Evolutionary conservation across 129 eudicot species (phyloP), one percentile per base, ranked within the genome.

Genomic region (Flaveria bidentis): DNA sequence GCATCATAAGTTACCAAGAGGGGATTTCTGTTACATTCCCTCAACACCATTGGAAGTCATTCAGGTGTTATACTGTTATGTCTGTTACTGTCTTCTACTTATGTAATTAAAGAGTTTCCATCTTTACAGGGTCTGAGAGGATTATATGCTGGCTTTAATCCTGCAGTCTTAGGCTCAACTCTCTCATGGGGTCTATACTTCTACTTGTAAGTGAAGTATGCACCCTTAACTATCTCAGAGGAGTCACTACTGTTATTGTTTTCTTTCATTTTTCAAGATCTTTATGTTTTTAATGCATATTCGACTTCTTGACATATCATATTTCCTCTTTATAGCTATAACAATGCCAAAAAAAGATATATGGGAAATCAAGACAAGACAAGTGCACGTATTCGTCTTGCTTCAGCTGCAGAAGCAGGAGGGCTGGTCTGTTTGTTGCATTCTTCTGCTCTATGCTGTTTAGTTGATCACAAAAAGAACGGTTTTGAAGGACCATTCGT

Each of bases 371-470:
- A 87, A 80, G 81, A 86, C 69, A 90, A 91, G 76, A 85, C 91
- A 66, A 81, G 84, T 74, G 90, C 99, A 8, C 83, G 83, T 71
- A 90, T 85, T 76, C 99, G 91, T 87, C 97, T 94, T 76, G 97
- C 92, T 71, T 86, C 99, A 64, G 99, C 99, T 72, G 99, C 97
- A 60, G 97, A 94, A 82, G 99, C 99, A 69, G 99, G 97, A 87
- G 99, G 82, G 13, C 79, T 94, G 96, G 99, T 94, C 36, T 78
- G 97, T 86, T 55, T 53, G 1, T 73, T 51, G 67, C 53, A 13
- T 15, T 44, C 51, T 33, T 17, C 11, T 41, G 46, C 41, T 46
- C 11, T 63, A 7, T 46, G 15, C 41, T 49, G 12, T 58, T 62
- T 62, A 22, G 20, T 62, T 62, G 68, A 28, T 62, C 10, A 62